Evolutionary conservation across 192 early-diverging fungal species (phyloP), one percentile per base, ranked within the genome.

Genomic region (Dispira simplex): DNA sequence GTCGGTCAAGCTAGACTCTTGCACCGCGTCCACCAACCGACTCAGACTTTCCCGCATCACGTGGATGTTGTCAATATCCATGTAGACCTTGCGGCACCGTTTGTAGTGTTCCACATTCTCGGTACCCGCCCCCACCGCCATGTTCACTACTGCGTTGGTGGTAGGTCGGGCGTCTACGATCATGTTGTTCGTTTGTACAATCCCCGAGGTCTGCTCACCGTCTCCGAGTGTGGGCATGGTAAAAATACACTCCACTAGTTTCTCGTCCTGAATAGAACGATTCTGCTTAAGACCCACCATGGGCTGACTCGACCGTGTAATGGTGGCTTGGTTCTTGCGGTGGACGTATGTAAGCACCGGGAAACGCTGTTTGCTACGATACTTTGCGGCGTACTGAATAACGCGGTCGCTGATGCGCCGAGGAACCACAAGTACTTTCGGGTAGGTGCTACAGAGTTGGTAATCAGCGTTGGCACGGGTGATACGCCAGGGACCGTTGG

Each of bases 1-100:
- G 46, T 47, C 46, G 18, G 63, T 63, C 28, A 51, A 14, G 23
- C 20, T 23, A 5, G 63, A 23, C 8, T 47, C 46, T 26, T 63
- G 63, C 1, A 78, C 53, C 11, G 73, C 70, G 8, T 92, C 92
- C 21, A 87, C 80, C 49, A 99, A 69, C 63, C 82, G 86, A 62
- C 78, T 80, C 67, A 93, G 77, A 63, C 88, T 89, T 55, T 94
- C 94, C 44, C 96, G 74, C 82, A 99, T 93, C 10, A 97, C 93
- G 70, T 99, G 96, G 67, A 99, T 99, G 71, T 99, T 99, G 62
- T 94, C 94, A 62, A 99, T 97, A 3, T 91, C 93, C 70, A 91
- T 76, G 67, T 89, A 93, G 56, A 78, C 79, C 53, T 94, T 85
- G 71, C 89, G 85, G 62, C 89, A 95, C 62, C 86, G 83, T 55